Evolutionary conservation across 306 rosid species (phyloP).

Genomic region (Malus domestica): DNA sequence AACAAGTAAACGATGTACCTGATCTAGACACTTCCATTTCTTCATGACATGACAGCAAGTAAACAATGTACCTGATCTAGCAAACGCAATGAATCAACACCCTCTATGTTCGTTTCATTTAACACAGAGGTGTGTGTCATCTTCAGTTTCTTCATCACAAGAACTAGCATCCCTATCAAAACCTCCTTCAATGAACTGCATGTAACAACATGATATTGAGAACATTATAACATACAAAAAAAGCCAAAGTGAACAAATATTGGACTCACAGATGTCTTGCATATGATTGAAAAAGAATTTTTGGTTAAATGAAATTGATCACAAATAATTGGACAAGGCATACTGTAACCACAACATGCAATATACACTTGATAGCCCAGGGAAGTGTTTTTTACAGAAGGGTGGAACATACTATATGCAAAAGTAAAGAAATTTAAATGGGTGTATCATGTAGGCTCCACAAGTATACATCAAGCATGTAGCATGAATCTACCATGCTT

Average conservation of each 20-base stretch:
- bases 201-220: background rate
- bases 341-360: background rate
- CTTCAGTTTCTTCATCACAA: constrained; percentile 44
- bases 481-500: background rate
- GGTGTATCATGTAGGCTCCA: background rate
- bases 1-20: no score
- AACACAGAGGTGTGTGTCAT: constrained; percentile 10
- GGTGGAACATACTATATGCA: background rate
- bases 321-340: background rate
- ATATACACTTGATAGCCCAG: background rate
- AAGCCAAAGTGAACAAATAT: no score
- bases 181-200: constrained; percentile 64
- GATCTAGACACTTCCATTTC: background rate
- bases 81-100: constrained; percentile 41
- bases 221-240: background rate
- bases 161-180: background rate
- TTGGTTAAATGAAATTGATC: no score
- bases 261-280: no score
- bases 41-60: background rate
- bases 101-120: constrained; percentile 26
- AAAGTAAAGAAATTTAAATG: no score
- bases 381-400: background rate
- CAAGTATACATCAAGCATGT: background rate
- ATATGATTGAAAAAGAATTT: no score
- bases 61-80: constrained; percentile 35